Evolutionary conservation across 2,329 filamentous ascomycete species (phyloP), one percentile per base, ranked within the genome.

Genomic region (Verticillium dahliae): DNA sequence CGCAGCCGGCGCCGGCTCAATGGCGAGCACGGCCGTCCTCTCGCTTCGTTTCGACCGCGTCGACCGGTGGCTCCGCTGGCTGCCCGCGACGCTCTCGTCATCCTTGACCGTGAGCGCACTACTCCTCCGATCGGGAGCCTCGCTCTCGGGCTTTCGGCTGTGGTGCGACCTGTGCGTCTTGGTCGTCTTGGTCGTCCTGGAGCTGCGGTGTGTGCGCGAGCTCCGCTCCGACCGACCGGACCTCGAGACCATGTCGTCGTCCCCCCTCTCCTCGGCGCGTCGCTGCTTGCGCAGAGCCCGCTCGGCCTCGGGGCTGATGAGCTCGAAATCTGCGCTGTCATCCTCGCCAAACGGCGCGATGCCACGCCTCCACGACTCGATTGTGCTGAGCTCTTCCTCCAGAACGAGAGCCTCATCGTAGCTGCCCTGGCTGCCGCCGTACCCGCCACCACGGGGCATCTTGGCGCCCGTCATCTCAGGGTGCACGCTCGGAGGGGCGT

Each of bases 281-380:
- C 67, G 69, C 11, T 71, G 67, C 45, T 55, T 59, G 22, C 72
- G 71, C n/a, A 78, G 76, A 14, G 78, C 80, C 9, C 78, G 78
- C 61, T 83, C 78, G 5, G 84, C 84, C 68, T 78, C 74, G 2
- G 83, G 83, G 57, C 81, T 85, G 67, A 86, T 86, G 62, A 86
- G 77, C 70, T 86, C 84, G 31, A 82, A 67, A 57, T 85, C 83
- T 11, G 78, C 81, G 39, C 69, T 77, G 62, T 78, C 80, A 45
- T 78, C 78, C 34, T 78, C 80, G 58, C 76, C 79, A 35, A 72
- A 75, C 0, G 80, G 75, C 61, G 76, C 68, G 65, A 86, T 85
- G 34, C 84, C 84, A n/a, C 84, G 75, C 7, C 82, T 77, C 84
- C 84, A 87, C 0, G 74, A 76, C 69, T 86, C 84, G 56, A 86